Percentiles rank a stretch among this genome's conserved stretches.
Evolutionary conservation across 805 yeast genomes (phyloP).

Genomic region (Suhomyces prunicola): DNA sequence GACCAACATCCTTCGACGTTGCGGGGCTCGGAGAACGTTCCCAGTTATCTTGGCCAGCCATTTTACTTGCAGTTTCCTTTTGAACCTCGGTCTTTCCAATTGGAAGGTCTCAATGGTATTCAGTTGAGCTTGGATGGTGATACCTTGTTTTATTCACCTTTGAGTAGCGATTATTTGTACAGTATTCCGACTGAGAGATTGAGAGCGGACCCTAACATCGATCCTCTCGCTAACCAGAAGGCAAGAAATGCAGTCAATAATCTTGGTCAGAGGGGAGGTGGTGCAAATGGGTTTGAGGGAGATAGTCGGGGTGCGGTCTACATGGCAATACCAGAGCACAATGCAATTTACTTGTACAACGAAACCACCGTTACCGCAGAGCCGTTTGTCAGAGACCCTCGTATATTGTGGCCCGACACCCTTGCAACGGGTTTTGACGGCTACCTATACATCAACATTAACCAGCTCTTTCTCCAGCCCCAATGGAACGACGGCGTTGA

Average conservation of each 20-base stretch:
- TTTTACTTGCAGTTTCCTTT: not conserved
- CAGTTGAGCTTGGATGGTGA: conserved; percentile 1
- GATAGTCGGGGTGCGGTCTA: not conserved
- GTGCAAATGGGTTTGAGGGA: conserved; percentile 1
- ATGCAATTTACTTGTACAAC: not conserved
- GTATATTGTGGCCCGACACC: conserved; percentile 2
- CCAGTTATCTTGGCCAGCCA: not conserved
- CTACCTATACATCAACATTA: not conserved
- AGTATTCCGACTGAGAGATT: not conserved
- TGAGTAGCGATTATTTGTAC: not conserved
- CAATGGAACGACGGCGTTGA: not conserved
- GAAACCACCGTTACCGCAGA: not conserved
- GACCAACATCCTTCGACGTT: not conserved
- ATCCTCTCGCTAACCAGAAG: not conserved
- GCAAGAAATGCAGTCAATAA: not conserved
- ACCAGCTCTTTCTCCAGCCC: not conserved
- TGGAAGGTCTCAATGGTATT: conserved; percentile 1
- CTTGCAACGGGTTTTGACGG: not conserved
- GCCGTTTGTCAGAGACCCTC: conserved; percentile 2
- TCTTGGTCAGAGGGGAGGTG: conserved; percentile 1
- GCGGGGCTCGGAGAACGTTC: not conserved
- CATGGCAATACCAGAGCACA: not conserved
- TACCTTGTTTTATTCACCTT: not conserved
- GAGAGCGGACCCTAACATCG: not conserved
- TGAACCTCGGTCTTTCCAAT: not conserved